phyloP scores from a whole-genome alignment of 805 yeast genomes.

The Pichia californica region DNA sequence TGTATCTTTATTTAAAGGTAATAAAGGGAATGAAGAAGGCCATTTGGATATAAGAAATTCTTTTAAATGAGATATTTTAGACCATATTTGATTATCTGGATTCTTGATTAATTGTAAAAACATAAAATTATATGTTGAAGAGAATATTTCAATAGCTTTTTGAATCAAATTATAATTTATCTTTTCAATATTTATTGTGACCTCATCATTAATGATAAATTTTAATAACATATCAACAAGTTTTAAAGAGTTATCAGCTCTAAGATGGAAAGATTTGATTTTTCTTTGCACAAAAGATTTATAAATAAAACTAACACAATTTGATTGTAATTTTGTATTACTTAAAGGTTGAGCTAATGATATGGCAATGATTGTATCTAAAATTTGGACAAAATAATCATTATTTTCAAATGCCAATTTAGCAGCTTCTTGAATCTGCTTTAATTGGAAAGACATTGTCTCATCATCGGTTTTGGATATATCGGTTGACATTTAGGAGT shows the following conservation, averaged over 20 bases:
- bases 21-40: constrained; percentile 50
- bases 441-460: constrained; percentile 6
- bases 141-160: constrained; percentile 30
- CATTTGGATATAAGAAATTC: constrained; percentile 53
- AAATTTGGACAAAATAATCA: constrained; percentile 14
- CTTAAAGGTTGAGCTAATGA: constrained; percentile 13
- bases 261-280: constrained; percentile 17
- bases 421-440: constrained; percentile 15
- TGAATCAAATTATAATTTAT: constrained; percentile 18
- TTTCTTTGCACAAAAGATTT: constrained; percentile 20
- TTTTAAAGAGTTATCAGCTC: constrained; percentile 17
- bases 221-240: constrained; percentile 20
- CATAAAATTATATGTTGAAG: constrained; percentile 37
- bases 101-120: constrained; percentile 41
- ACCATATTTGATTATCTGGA: constrained; percentile 50
- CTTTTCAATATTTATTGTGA: constrained; percentile 6
- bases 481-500: neutral
- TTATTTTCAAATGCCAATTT: constrained; percentile 14
- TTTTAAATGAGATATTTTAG: constrained; percentile 48
- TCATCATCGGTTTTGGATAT: too few species aligned
- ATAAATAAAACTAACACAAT: constrained; percentile 22
- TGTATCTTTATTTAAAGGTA: constrained; percentile 41
- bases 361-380: constrained; percentile 14
- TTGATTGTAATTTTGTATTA: constrained; percentile 14
- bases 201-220: constrained; percentile 18